These are phyloP conservation scores for Amaranthus tricolor DNA, from an alignment of 179 eudicot species.

Conservation along the genomic window DNA sequence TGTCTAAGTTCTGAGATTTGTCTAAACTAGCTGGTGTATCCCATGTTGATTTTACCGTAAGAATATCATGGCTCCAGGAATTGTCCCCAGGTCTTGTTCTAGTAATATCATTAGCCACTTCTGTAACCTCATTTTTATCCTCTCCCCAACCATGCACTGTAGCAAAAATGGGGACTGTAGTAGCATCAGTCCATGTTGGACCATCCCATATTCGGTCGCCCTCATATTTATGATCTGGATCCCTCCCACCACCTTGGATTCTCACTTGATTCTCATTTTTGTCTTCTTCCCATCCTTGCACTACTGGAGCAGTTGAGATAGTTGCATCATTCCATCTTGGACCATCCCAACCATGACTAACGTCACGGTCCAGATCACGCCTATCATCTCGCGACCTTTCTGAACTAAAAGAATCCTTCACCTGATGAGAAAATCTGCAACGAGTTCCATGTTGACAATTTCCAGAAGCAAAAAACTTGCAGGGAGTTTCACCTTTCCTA, in stretches of 20 bases:
- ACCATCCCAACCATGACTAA: conserved; percentile 25
- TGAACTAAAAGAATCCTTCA: conserved; percentile 18
- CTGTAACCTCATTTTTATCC: no score
- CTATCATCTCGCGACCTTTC: conserved; percentile 32
- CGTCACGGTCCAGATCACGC: conserved; percentile 26
- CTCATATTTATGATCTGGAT: no score
- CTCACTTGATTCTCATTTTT: conserved; percentile 26
- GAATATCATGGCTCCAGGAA: conserved; percentile 24
- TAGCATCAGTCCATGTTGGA: no score
- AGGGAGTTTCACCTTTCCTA: conserved; percentile 35
- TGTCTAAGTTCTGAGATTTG: conserved; percentile 25
- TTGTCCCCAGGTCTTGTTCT: conserved; percentile 29
- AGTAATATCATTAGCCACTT: no score
- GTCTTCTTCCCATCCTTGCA: conserved; percentile 31
- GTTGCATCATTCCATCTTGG: conserved; percentile 32
- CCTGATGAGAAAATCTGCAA: conserved; percentile 69
- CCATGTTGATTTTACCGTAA: conserved; percentile 19
- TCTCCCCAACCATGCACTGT: no score
- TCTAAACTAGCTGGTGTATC: conserved; percentile 18
- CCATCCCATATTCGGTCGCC: no score
- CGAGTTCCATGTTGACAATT: conserved; percentile 54
- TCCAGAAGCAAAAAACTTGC: conserved; percentile 73
- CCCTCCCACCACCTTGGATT: no score
- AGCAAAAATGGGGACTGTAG: no score
- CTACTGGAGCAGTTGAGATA: conserved; percentile 14